Evolutionary conservation across 345 rosid genomes (phyloP).

Genomic region (Rhodomyrtus tomentosa): DNA sequence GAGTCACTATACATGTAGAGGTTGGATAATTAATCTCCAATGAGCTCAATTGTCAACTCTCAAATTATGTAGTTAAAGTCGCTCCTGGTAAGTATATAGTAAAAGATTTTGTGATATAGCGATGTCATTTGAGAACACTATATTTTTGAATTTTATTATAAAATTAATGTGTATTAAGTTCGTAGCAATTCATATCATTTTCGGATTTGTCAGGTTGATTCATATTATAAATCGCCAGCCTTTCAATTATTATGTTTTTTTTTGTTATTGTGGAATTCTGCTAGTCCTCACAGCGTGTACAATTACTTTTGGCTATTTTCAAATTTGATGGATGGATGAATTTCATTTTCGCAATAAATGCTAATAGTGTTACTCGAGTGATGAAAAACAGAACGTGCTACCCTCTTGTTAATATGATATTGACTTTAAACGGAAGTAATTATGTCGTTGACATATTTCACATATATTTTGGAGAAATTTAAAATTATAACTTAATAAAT

Average conservation of each 20-base stretch:
- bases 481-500: not conserved
- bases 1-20: not conserved
- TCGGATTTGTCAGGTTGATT: not conserved
- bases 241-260: not conserved
- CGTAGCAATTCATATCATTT: not conserved
- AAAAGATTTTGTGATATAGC: too few relatives aligned
- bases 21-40: not conserved
- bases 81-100: too few relatives aligned
- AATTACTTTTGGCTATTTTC: too few relatives aligned
- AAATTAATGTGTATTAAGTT: not conserved
- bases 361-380: too few relatives aligned
- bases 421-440: not conserved
- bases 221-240: rapidly evolving
- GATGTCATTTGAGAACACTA: not conserved
- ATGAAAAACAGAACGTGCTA: too few relatives aligned
- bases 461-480: too few relatives aligned
- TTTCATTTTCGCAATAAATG: too few relatives aligned
- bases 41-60: too few relatives aligned
- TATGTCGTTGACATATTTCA: not conserved
- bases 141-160: not conserved
- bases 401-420: too few relatives aligned
- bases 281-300: rapidly evolving
- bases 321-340: too few relatives aligned
- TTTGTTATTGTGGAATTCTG: too few relatives aligned
- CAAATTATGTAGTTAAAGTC: too few relatives aligned